Percentiles rank a stretch among this genome's conserved stretches.
phyloP scores from a whole-genome alignment of 2,329 filamentous ascomycete genomes.

The Boeremia exigua region DNA sequence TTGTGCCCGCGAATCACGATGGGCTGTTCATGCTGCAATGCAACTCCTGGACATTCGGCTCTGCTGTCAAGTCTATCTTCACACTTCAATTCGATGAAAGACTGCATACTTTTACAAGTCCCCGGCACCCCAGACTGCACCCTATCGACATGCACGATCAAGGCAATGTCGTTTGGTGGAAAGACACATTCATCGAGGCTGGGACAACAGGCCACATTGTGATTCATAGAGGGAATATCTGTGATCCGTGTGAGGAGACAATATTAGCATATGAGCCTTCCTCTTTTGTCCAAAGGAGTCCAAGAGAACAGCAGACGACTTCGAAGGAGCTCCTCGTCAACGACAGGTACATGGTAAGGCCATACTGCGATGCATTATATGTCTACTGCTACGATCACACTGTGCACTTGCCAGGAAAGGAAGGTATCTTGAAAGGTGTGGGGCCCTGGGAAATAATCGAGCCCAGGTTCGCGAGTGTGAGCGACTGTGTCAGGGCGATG shows the following conservation, averaged over 20 bases:
- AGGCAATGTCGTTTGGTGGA: conserved; percentile 22
- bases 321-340: conserved; percentile 3
- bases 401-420: neutral
- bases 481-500: neutral
- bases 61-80: neutral
- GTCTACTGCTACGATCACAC: conserved; percentile 14
- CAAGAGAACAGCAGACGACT: neutral
- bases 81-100: conserved; percentile 24
- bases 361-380: neutral
- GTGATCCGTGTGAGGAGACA: neutral
- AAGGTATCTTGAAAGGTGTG: conserved; percentile 1
- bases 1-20: conserved; percentile 8
- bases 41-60: neutral
- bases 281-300: neutral
- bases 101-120: conserved; percentile 10
- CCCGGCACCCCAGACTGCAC: neutral
- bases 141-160: neutral
- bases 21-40: conserved; percentile 5
- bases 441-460: conserved; percentile 1
- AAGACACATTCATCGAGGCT: conserved; percentile 19
- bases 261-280: no score
- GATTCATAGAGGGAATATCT: neutral
- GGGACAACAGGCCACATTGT: neutral
- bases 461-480: neutral
- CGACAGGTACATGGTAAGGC: conserved; percentile 6